Percentiles rank a stretch among this genome's conserved stretches.
phyloP scores from a whole-genome alignment of 2,329 filamentous ascomycete species.

The Parastagonospora avenae region DNA sequence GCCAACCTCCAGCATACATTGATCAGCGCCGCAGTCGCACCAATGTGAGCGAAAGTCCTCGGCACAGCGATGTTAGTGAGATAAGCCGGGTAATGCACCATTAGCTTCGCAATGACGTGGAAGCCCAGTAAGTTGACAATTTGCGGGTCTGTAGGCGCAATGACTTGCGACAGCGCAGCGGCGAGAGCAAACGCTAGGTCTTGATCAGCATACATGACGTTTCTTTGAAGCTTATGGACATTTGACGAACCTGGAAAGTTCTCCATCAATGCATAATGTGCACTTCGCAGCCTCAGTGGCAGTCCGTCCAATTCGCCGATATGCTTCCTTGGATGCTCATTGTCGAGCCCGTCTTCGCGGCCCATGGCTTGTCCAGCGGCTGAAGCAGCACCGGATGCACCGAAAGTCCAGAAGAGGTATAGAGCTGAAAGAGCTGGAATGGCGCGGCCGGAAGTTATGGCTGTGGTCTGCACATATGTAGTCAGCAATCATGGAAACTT shows the following conservation, averaged over 20 bases:
- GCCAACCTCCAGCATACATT: slow-evolving; percentile 31
- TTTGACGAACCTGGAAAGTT: slow-evolving; percentile 23
- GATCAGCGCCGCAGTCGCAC: slow-evolving; percentile 26
- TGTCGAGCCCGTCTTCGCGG: slow-evolving; percentile 18
- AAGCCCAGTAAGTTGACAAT: slow-evolving; percentile 26
- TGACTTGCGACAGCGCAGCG: slow-evolving; percentile 25
- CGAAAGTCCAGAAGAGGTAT: slow-evolving; percentile 31
- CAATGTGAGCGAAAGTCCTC: slow-evolving; percentile 22
- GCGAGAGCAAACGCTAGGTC: slow-evolving; percentile 22
- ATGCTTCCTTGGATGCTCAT: slow-evolving; percentile 24
- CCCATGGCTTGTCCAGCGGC: slow-evolving; percentile 29
- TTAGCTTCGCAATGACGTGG: slow-evolving; percentile 27
- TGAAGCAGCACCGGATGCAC: slow-evolving; percentile 24
- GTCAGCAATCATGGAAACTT: background rate
- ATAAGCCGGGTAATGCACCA: slow-evolving; percentile 28
- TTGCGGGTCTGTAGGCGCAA: slow-evolving; percentile 27
- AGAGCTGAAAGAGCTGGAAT: slow-evolving; percentile 27
- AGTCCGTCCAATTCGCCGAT: slow-evolving; percentile 14
- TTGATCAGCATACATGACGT: background rate
- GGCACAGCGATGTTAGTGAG: slow-evolving; percentile 22
- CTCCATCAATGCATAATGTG: slow-evolving; percentile 29
- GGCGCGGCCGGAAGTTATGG: slow-evolving; percentile 25
- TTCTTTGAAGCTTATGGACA: background rate
- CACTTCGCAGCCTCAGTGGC: slow-evolving; percentile 24
- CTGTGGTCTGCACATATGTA: slow-evolving; percentile 5